Evolutionary conservation across 73 alveolate genomes (phyloP).

Genomic region (Tetrahymena elliotti): DNA sequence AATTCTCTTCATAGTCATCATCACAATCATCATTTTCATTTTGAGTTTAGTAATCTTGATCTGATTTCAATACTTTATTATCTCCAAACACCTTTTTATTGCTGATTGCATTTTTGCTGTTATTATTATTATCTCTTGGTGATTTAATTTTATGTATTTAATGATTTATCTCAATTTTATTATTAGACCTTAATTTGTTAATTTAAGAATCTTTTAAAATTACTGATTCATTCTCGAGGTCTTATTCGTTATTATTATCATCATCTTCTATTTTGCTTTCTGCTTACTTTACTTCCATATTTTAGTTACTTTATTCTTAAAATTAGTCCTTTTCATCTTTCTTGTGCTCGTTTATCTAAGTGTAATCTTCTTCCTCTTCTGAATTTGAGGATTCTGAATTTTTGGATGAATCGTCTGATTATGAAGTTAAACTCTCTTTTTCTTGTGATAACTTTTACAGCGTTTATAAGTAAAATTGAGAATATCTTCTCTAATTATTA

Average conservation of each 20-base stretch:
- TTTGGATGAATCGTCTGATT: neutral
- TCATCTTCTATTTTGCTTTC: neutral
- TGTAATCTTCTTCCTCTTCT: neutral
- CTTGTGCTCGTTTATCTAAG: neutral
- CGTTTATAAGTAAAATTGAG: neutral
- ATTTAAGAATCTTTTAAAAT: neutral
- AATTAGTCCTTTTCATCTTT: neutral
- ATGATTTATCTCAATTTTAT: neutral
- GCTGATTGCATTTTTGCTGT: neutral
- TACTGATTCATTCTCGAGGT: neutral
- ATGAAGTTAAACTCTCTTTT: neutral
- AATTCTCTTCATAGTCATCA: neutral
- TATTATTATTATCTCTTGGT: neutral
- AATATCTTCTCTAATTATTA: neutral
- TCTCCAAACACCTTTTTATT: neutral
- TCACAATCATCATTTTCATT: neutral
- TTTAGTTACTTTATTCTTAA: neutral
- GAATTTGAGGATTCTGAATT: neutral
- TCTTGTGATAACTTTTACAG: neutral
- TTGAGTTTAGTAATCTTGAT: neutral
- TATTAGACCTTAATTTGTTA: neutral
- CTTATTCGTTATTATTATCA: neutral
- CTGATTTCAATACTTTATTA: neutral
- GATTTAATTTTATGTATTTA: neutral
- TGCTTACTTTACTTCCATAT: neutral